Percentiles rank a stretch among this genome's conserved stretches.
These are phyloP conservation scores for Haematococcus lacustris DNA, from an alignment of 139 green algal genomes.

Conservation along the genomic window DNA sequence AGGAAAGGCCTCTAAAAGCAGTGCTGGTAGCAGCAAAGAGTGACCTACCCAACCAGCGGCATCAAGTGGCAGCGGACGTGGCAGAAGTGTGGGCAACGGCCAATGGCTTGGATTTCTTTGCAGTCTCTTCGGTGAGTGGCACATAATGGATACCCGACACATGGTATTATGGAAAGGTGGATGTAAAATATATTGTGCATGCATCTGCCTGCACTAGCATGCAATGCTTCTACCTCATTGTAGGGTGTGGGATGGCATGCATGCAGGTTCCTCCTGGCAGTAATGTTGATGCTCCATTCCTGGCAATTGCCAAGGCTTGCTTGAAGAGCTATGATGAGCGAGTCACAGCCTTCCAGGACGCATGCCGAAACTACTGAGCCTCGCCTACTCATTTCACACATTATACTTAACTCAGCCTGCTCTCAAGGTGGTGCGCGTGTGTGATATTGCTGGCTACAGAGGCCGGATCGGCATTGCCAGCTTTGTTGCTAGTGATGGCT, in stretches of 20 bases:
- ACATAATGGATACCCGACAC: not conserved
- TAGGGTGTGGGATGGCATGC: too few species aligned
- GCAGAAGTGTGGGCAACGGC: constrained; percentile 31
- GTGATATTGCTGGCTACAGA: too few species aligned
- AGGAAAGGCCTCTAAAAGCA: constrained; percentile 24
- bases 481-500: too few species aligned
- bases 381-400: too few species aligned
- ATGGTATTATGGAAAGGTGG: too few species aligned
- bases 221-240: too few species aligned
- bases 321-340: constrained; percentile 38
- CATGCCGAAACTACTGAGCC: constrained; percentile 23
- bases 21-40: constrained; percentile 38
- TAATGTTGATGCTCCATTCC: constrained; percentile 30
- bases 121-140: constrained; percentile 17
- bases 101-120: constrained; percentile 40
- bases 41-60: constrained; percentile 29
- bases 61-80: constrained; percentile 17
- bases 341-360: constrained; percentile 25
- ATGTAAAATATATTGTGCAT: too few species aligned
- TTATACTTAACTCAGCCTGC: too few species aligned
- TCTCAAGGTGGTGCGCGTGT: too few species aligned
- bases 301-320: constrained; percentile 23
- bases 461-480: too few species aligned
- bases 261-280: constrained; percentile 28
- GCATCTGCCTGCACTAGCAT: too few species aligned